phyloP scores from a whole-genome alignment of 345 rosid genomes.

The Brassica juncea region DNA sequence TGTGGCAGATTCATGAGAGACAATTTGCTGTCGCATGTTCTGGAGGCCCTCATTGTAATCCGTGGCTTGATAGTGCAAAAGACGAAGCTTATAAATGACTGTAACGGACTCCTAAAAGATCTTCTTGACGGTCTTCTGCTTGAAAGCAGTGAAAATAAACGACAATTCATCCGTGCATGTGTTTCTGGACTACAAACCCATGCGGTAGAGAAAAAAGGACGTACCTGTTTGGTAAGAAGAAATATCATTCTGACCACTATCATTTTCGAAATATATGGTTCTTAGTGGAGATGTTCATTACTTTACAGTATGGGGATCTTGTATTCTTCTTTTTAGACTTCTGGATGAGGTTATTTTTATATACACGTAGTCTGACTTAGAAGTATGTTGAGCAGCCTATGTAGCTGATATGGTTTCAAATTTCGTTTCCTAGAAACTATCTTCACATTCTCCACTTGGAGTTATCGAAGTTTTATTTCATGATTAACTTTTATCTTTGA shows the following conservation, averaged over 20 bases:
- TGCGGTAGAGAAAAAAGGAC: constrained; percentile 79
- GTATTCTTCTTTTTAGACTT: constrained; percentile 14
- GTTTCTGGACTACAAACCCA: constrained; percentile 88
- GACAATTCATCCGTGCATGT: constrained; percentile 91
- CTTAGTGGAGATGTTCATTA: constrained; percentile 19
- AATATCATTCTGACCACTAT: constrained; percentile 16
- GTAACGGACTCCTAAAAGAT: constrained; percentile 87
- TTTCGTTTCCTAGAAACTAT: constrained; percentile 10
- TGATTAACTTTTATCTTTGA: constrained; percentile 2
- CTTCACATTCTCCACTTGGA: constrained; percentile 23
- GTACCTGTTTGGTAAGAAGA: constrained; percentile 75
- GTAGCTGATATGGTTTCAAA: constrained; percentile 19
- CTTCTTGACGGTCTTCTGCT: constrained; percentile 92
- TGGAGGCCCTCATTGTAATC: constrained; percentile 94
- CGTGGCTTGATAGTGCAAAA: constrained; percentile 95
- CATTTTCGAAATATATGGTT: constrained; percentile 19
- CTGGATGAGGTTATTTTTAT: constrained; percentile 7
- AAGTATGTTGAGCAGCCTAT: constrained; percentile 16
- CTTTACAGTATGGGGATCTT: constrained; percentile 1
- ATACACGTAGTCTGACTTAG: background rate
- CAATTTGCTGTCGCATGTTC: constrained; percentile 81
- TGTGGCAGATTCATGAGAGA: constrained; percentile 83
- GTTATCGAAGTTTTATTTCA: constrained; percentile 3
- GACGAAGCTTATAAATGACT: constrained; percentile 95
- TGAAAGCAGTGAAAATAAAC: constrained; percentile 94